Evolutionary conservation across 768 basidiomycete species (phyloP).

Genomic region (Boletus subcaerulescens): DNA sequence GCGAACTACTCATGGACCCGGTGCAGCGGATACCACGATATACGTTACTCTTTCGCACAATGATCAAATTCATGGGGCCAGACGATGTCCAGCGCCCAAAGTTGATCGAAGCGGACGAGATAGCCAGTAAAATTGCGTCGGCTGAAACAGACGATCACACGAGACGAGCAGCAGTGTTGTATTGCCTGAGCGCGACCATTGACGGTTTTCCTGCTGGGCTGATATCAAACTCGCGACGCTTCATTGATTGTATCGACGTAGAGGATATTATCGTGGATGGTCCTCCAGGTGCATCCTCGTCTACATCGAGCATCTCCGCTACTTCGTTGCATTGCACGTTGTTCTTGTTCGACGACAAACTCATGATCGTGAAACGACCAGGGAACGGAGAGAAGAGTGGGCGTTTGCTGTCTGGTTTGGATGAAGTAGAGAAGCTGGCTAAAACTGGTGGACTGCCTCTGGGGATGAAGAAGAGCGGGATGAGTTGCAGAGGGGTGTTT

Average conservation of each 20-base stretch:
- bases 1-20: constrained; percentile 94
- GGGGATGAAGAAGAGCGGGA: constrained; percentile 72
- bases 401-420: constrained; percentile 67
- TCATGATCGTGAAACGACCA: constrained; percentile 87
- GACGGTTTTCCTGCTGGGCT: constrained; percentile 89
- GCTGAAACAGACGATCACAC: constrained; percentile 93
- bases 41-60: constrained; percentile 86
- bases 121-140: constrained; percentile 85
- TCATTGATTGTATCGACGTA: constrained; percentile 91
- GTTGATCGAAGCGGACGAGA: constrained; percentile 79
- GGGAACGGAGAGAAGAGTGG: constrained; percentile 75
- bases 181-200: constrained; percentile 77
- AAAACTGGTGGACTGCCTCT: constrained; percentile 60
- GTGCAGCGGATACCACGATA: constrained; percentile 95
- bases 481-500: constrained; percentile 81
- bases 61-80: constrained; percentile 85
- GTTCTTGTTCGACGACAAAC: constrained; percentile 91
- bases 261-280: constrained; percentile 70
- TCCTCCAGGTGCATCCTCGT: constrained; percentile 39
- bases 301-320: constrained; percentile 38
- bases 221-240: constrained; percentile 85
- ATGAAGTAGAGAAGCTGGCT: constrained; percentile 71
- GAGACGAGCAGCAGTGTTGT: constrained; percentile 83
- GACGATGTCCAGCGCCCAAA: constrained; percentile 75
- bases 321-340: constrained; percentile 77